A percentile compares a stretch with the other conserved stretches of the same genome.
These are phyloP conservation scores for Gossypium trilobum DNA, from an alignment of 441 rosid genomes.

Conservation along the genomic window DNA sequence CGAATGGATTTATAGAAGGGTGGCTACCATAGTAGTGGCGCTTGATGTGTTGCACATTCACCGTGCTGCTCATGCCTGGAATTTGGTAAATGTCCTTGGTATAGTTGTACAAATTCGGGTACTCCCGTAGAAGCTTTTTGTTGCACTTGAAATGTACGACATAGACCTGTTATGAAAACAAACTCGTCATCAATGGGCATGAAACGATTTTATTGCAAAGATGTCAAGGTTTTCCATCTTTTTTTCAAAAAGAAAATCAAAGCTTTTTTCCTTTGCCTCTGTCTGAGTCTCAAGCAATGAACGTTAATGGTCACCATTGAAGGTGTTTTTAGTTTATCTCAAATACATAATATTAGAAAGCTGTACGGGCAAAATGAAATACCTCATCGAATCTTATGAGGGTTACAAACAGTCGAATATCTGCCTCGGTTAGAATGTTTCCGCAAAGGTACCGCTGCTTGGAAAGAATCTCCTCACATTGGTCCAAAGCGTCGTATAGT, in stretches of 20 bases:
- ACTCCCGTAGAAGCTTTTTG: conserved; percentile 67
- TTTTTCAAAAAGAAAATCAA: background rate
- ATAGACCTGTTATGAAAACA: conserved; percentile 44
- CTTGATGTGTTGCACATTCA: conserved; percentile 76
- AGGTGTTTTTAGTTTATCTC: background rate
- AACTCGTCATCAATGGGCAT: background rate
- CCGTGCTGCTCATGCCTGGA: conserved; percentile 51
- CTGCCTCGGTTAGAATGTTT: conserved; percentile 55
- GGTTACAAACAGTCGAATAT: conserved; percentile 71
- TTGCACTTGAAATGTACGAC: conserved; percentile 89
- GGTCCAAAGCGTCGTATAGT: conserved; percentile 64
- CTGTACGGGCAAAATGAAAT: conserved; percentile 2
- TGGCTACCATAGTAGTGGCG: conserved; percentile 80
- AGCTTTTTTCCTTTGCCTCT: background rate
- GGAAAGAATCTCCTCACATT: conserved; percentile 63
- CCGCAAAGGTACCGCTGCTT: conserved; percentile 71
- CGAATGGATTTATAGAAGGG: conserved; percentile 60
- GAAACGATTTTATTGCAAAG: background rate
- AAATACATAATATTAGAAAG: background rate
- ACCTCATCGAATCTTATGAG: conserved; percentile 92
- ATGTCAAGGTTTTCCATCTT: background rate
- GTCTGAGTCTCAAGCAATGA: too few species aligned
- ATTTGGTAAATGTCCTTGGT: conserved; percentile 69
- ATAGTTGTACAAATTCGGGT: conserved; percentile 68
- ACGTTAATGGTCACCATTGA: too few species aligned